These are phyloP conservation scores for Naegleria fowleri DNA, from an alignment of 208 protist species.

Conservation along the genomic window DNA sequence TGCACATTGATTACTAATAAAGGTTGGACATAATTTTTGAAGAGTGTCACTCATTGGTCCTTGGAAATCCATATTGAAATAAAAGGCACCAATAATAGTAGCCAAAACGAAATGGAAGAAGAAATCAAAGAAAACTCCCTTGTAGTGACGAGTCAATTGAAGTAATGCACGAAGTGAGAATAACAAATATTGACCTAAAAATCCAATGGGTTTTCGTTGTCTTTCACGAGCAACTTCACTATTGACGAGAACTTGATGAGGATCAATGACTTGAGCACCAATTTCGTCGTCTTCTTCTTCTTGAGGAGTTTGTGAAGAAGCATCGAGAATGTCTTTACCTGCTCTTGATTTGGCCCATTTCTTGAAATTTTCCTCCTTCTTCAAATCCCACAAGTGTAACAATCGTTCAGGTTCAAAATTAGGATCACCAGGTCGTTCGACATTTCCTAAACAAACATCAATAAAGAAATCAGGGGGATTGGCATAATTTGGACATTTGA, in stretches of 20 bases:
- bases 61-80: slow-evolving; percentile 8
- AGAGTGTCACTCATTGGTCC: background rate
- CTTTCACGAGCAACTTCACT: background rate
- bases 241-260: background rate
- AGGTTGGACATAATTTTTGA: background rate
- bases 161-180: background rate
- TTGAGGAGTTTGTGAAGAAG: background rate
- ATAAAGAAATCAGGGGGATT: slow-evolving; percentile 31
- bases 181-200: background rate
- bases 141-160: background rate
- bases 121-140: background rate
- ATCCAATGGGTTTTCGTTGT: background rate
- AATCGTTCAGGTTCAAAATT: background rate
- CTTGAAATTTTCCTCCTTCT: background rate
- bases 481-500: slow-evolving; percentile 1
- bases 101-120: background rate
- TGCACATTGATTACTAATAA: background rate
- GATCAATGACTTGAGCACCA: background rate
- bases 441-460: slow-evolving; percentile 20
- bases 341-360: background rate
- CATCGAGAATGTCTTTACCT: background rate
- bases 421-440: background rate
- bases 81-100: background rate
- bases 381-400: background rate
- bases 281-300: background rate